phyloP scores from a whole-genome alignment of 2,329 filamentous ascomycete species.

The Colletotrichum karsti region DNA sequence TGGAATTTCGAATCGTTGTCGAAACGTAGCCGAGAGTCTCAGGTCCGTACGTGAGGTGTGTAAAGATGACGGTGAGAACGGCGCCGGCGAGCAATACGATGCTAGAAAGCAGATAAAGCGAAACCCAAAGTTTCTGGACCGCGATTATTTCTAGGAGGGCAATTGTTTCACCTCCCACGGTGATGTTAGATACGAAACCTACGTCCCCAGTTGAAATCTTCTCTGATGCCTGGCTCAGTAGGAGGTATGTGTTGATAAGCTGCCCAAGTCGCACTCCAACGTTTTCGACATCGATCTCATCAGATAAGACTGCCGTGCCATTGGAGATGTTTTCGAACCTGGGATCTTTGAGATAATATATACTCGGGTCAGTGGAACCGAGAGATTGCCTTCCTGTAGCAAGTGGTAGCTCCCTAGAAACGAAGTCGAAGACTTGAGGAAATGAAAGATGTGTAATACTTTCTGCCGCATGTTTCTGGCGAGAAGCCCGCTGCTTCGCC shows the following conservation, averaged over 20 bases:
- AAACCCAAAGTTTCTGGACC: background rate
- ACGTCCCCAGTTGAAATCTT: background rate
- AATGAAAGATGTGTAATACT: background rate
- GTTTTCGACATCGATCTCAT: background rate
- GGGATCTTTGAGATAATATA: background rate
- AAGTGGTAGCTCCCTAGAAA: background rate
- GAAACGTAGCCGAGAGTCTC: background rate
- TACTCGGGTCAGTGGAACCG: background rate
- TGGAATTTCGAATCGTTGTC: background rate
- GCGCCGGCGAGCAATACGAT: background rate
- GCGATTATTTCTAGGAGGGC: background rate
- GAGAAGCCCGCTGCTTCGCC: background rate
- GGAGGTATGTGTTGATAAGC: background rate
- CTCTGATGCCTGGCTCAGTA: background rate
- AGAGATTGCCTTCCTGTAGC: background rate
- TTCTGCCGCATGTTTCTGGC: background rate
- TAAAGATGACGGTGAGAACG: background rate
- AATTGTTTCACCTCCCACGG: background rate
- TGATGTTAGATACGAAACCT: background rate
- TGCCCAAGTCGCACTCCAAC: background rate
- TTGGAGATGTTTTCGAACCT: background rate
- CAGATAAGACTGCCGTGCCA: background rate
- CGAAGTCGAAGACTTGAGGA: background rate
- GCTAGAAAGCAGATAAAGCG: background rate
- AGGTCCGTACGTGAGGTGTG: background rate